Percentiles rank a stretch among this genome's conserved stretches.
phyloP scores from a whole-genome alignment of 306 rosid genomes.

The Cajanus cajan region DNA sequence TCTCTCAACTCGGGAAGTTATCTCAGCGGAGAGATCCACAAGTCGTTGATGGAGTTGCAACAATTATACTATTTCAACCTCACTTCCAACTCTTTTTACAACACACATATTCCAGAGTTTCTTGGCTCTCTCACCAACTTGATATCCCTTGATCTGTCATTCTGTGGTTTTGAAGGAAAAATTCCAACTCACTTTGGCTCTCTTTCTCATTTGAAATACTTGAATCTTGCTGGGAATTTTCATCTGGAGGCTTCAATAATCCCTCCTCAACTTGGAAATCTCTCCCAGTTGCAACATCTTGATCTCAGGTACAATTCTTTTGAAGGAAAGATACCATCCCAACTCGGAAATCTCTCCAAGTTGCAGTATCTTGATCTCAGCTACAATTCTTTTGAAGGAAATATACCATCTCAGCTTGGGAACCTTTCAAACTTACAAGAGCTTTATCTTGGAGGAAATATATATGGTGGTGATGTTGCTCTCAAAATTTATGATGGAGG shows the following conservation, averaged over 20 bases:
- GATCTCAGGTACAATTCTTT: not conserved
- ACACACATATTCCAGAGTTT: not conserved
- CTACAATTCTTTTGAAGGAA: not conserved
- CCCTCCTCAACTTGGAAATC: conserved; percentile 13
- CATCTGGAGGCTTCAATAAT: not conserved
- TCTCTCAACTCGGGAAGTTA: too few relatives aligned
- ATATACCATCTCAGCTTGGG: conserved; percentile 31
- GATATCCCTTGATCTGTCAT: not conserved
- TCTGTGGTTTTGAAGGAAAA: rapidly evolving
- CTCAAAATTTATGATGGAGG: conserved; percentile 6
- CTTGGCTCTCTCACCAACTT: not conserved
- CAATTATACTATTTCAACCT: not conserved
- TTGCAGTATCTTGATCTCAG: conserved; percentile 28
- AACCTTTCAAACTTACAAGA: conserved; percentile 20
- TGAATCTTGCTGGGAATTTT: not conserved
- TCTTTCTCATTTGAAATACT: not conserved
- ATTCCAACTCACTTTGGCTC: not conserved
- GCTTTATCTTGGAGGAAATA: not conserved
- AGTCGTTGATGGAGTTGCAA: not conserved
- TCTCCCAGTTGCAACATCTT: conserved; percentile 19
- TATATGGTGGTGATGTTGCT: not conserved
- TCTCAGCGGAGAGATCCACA: not conserved
- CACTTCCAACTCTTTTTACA: not conserved
- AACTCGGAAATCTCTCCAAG: conserved; percentile 25
- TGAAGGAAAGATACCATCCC: not conserved